Percentiles rank a stretch among this genome's conserved stretches.
Conservation (phyloP, 2,329 filamentous ascomycete genomes). For the Pseudovirgaria hyperparasitica region DNA sequence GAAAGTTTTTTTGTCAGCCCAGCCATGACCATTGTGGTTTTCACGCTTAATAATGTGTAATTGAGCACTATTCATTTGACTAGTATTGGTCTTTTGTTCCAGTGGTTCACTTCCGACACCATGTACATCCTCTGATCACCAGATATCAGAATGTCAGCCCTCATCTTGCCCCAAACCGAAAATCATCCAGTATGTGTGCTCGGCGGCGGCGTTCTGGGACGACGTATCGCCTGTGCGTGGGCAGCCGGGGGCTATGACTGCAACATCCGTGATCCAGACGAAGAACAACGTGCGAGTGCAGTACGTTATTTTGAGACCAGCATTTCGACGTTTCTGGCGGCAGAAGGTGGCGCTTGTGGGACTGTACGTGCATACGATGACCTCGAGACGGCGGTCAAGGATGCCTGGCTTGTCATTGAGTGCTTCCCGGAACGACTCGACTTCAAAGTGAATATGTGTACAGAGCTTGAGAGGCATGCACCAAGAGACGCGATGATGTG, state of each 20-base stretch:
- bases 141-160: too few relatives aligned
- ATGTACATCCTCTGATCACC: too few relatives aligned
- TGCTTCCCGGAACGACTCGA: slow-evolving; percentile 38
- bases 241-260: slow-evolving; percentile 31
- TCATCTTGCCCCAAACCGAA: too few relatives aligned
- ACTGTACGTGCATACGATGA: slow-evolving; percentile 21
- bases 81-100: too few relatives aligned
- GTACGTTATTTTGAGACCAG: slow-evolving; percentile 28
- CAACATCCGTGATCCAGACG: slow-evolving; percentile 29
- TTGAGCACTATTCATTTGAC: too few relatives aligned
- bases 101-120: too few relatives aligned
- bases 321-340: slow-evolving; percentile 9
- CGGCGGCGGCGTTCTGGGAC: slow-evolving; percentile 11
- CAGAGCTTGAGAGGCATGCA: slow-evolving; percentile 30
- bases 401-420: slow-evolving; percentile 43
- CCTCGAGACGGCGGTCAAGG: slow-evolving; percentile 26
- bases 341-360: slow-evolving; percentile 10
- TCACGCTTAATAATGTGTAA: too few relatives aligned
- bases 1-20: too few relatives aligned
- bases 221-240: slow-evolving; percentile 17
- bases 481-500: slow-evolving; percentile 36
- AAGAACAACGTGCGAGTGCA: slow-evolving; percentile 24
- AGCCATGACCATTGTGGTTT: too few relatives aligned
- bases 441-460: slow-evolving; percentile 37
- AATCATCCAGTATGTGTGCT: slow-evolving; percentile 7